Evolutionary conservation across 108 stramenopile species (phyloP).

Genomic region (Cylindrotheca closterium): DNA sequence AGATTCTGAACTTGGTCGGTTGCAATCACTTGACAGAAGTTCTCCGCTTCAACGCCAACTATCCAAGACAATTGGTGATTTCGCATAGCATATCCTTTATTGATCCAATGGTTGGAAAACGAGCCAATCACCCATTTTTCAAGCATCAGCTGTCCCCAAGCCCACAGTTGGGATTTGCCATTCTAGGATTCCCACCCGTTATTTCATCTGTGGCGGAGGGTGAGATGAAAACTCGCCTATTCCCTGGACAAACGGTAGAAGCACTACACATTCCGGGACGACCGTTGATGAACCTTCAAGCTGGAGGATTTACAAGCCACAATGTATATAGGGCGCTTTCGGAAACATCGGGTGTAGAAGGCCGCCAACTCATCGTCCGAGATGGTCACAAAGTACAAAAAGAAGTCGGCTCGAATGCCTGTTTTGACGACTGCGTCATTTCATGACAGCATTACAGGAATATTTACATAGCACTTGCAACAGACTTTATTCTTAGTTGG

Average conservation of each 20-base stretch:
- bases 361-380: constrained; percentile 11
- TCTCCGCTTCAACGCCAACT: constrained; percentile 4
- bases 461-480: no score
- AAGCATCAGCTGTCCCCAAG: constrained; percentile 9
- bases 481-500: no score
- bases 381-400: constrained; percentile 1
- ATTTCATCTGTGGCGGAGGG: neutral
- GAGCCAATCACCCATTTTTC: neutral
- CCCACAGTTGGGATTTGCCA: constrained; percentile 3
- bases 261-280: constrained; percentile 23
- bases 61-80: constrained; percentile 8
- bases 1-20: constrained; percentile 13
- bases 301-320: constrained; percentile 18
- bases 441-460: no score
- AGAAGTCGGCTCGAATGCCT: neutral
- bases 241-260: constrained; percentile 16
- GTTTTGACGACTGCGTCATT: no score
- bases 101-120: constrained; percentile 2
- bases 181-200: constrained; percentile 21
- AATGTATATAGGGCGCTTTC: neutral
- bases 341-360: constrained; percentile 12
- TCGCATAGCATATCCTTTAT: constrained; percentile 8
- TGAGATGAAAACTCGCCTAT: constrained; percentile 8
- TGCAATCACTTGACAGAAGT: constrained; percentile 1
- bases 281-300: constrained; percentile 5